phyloP scores from a whole-genome alignment of 2,329 filamentous ascomycete genomes.

The Huntiella bhutanensis region DNA sequence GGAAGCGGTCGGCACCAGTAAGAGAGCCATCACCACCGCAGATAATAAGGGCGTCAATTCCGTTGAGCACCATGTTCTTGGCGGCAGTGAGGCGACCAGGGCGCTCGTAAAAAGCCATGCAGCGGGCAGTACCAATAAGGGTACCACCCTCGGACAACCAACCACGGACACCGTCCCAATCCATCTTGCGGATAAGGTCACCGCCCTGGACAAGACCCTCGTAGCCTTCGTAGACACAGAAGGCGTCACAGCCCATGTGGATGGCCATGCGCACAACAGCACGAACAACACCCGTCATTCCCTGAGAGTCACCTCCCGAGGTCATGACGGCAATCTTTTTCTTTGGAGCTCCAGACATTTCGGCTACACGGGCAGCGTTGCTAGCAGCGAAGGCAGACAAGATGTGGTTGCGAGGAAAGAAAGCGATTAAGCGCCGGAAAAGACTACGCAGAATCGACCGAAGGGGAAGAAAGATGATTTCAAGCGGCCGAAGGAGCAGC shows the following conservation, averaged over 20 bases:
- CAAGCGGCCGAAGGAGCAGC: conserved; percentile 17
- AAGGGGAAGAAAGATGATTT: conserved; percentile 16
- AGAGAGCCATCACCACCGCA: conserved; percentile 93
- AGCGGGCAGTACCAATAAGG: conserved; percentile 84
- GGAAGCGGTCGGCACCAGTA: conserved; percentile 87
- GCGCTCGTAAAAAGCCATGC: conserved; percentile 81
- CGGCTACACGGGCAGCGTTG: conserved; percentile 8
- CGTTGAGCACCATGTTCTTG: conserved; percentile 82
- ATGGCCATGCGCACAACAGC: conserved; percentile 85
- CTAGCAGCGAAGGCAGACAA: conserved; percentile 7
- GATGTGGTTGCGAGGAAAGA: conserved; percentile 10
- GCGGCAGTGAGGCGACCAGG: conserved; percentile 66
- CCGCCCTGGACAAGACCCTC: conserved; percentile 84
- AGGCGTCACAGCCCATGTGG: conserved; percentile 62
- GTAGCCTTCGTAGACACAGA: conserved; percentile 81
- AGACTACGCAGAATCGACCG: conserved; percentile 14
- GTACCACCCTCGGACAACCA: conserved; percentile 90
- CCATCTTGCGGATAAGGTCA: conserved; percentile 69
- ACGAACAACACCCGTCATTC: conserved; percentile 83
- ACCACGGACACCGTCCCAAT: conserved; percentile 86
- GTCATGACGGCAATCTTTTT: conserved; percentile 81
- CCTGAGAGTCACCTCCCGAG: conserved; percentile 80
- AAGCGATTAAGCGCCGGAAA: conserved; percentile 7
- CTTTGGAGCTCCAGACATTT: conserved; percentile 26
- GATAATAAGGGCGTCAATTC: conserved; percentile 90